Evolutionary conservation across 2,329 filamentous ascomycete genomes (phyloP), one percentile per base, ranked within the genome.

Genomic region (Endothia cerciana): DNA sequence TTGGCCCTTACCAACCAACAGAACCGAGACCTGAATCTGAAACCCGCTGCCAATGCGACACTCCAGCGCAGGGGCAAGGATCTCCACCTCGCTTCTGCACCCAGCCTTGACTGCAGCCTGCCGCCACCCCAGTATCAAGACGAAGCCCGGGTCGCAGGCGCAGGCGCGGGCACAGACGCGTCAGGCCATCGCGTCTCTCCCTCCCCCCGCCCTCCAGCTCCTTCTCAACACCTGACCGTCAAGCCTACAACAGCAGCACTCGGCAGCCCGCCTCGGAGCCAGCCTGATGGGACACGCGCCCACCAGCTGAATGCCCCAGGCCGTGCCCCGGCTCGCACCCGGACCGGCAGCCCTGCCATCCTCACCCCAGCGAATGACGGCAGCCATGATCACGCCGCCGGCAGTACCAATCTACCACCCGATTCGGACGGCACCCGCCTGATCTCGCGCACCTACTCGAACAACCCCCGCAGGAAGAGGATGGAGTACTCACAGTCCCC

Each of bases 401-500:
- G 17, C 28, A 3, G 28, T 57, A 17, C 7, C 40, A 38, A 38
- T n/a, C 17, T 30, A 10, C 13, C 28, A 13, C 10, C 47, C 4
- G 25, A 28, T 22, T 40, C 47, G 7, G 30, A 17, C 5, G 17
- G 15, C 47, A n/a, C 30, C 10, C 43, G 13, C 10, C 19, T 41
- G 17, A 57, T n/a, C n/a, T 15, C 36, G 55, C 38, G 38, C 11
- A 63, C 62, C 55, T 49, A 59, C 28, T 47, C 49, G 19, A 58
- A 51, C 28, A 41, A 47, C 22, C 40, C 45, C 13, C 22, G 25
- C 49, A 25, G 10, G 17, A 56, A 69, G 65, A 81, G 76, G 61
- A 83, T 80, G 77, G 78, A 82, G 40, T 76, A 74, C n/a, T 84
- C 83, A 13, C 81, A 82, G 64, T 85, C 84, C 11, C 82, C 82